Evolutionary conservation across 2,329 filamentous ascomycete genomes (phyloP).

Genomic region (Basipetospora chlamydospora): DNA sequence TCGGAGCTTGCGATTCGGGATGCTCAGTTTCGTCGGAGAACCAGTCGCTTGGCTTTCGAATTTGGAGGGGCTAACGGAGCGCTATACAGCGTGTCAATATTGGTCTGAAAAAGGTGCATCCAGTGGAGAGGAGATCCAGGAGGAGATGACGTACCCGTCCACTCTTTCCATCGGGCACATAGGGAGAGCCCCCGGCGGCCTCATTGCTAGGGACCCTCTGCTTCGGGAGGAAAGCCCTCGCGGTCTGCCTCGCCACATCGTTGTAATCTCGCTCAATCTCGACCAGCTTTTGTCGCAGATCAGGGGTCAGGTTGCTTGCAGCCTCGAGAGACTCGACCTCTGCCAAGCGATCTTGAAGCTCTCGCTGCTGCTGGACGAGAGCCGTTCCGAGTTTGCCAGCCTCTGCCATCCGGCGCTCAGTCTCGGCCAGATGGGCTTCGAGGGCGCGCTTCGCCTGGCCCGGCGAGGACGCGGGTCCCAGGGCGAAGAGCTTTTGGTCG

Average conservation of each 20-base stretch:
- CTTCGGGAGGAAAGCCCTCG: conserved; percentile 74
- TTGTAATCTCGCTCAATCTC: conserved; percentile 93
- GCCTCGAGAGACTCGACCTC: conserved; percentile 69
- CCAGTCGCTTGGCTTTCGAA: conserved; percentile 74
- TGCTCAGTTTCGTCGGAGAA: conserved; percentile 78
- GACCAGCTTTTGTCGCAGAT: conserved; percentile 66
- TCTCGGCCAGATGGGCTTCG: conserved; percentile 84
- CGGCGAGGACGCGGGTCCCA: conserved; percentile 65
- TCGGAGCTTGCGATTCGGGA: conserved; percentile 74
- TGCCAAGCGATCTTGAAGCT: conserved; percentile 65
- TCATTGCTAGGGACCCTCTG: conserved; percentile 65
- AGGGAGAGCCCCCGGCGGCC: conserved; percentile 34
- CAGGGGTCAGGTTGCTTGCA: conserved; percentile 66
- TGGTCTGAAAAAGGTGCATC: too few relatives aligned
- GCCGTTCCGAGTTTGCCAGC: conserved; percentile 79
- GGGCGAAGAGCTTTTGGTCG: conserved; percentile 63
- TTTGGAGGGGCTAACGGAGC: conserved; percentile 57
- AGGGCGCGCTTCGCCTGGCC: conserved; percentile 77
- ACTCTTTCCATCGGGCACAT: conserved; percentile 34
- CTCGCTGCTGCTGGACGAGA: conserved; percentile 72
- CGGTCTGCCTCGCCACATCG: conserved; percentile 79
- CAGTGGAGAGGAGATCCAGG: too few relatives aligned
- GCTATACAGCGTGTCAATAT: conserved; percentile 28
- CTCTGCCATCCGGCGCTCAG: conserved; percentile 80
- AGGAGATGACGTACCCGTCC: conserved; percentile 34